phyloP scores from a whole-genome alignment of 2,329 filamentous ascomycete genomes.

The Apiospora hydei region DNA sequence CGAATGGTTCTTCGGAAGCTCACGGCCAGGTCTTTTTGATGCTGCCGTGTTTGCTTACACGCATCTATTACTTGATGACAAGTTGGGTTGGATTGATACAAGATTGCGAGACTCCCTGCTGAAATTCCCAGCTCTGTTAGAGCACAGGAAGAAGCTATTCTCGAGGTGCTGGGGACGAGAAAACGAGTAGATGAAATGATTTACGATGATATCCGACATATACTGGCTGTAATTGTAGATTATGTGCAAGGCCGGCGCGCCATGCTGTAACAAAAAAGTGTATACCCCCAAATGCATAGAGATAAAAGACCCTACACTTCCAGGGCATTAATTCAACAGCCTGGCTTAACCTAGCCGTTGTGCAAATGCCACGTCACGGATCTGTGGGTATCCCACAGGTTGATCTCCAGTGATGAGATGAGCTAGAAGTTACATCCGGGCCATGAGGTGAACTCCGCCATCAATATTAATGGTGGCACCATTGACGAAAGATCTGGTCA shows the following conservation, averaged over 20 bases:
- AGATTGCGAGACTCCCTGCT: conserved; percentile 64
- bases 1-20: conserved; percentile 58
- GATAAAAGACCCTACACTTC: conserved; percentile 19
- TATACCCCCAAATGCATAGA: conserved; percentile 24
- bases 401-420: background rate
- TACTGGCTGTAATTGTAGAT: background rate
- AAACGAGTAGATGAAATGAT: background rate
- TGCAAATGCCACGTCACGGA: background rate
- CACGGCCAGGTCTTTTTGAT: conserved; percentile 77
- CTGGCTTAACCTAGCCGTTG: background rate
- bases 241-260: conserved; percentile 19
- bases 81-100: conserved; percentile 69
- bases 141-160: conserved; percentile 67
- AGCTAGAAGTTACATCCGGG: conserved; percentile 49
- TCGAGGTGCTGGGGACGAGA: conserved; percentile 52
- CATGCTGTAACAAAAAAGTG: conserved; percentile 13
- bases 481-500: conserved; percentile 62
- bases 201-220: background rate
- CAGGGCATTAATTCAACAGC: conserved; percentile 22
- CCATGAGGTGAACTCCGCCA: conserved; percentile 56
- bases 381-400: too few species aligned
- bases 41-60: conserved; percentile 91
- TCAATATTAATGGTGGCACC: conserved; percentile 70
- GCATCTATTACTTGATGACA: conserved; percentile 75
- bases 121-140: conserved; percentile 67